Evolutionary conservation across 495 filamentous ascomycete species (phyloP), one percentile per base, ranked within the genome.

Genomic region (Glarea lozoyensis): DNA sequence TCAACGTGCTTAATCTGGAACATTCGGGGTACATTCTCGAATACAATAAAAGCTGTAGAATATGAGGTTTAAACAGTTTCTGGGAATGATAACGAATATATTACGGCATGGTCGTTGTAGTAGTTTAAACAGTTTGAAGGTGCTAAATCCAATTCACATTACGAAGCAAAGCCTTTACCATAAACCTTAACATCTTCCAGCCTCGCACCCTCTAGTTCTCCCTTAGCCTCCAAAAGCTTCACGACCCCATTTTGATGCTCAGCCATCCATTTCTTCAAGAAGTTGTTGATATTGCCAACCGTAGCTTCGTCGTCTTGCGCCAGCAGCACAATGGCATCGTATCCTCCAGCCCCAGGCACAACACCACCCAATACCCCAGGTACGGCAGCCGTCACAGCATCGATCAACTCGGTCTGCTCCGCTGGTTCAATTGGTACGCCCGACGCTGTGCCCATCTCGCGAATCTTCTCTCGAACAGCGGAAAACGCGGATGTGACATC

Each of bases 341-440:
- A 96, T 2, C 92, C 92, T 20, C 92, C 92, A 5, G 92, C 92
- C 2, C 92, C 92, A 3, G 92, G 92, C 0, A 95, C 93, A 2
- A 97, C 87, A 7, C 88, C 90, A 1, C 87, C 92, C 42, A 87
- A 71, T 5, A 97, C 86, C 11, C 93, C 93, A 0, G 81, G 72
- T 2, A 96, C 60, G 0, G 15, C 22, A 16, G 60, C 58, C 15
- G 72, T 76, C 22, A 53, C 51, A 30, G 78, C 82, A 63, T 98
- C 82, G 29, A 98, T 63, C 46, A 98, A 65, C 53, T 73, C 73
- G 6, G 86, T 94, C 69, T 97, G 93, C 35, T 79, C 80, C 18
- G 69, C 70, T 0, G 92, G 92, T 66, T 98, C 92, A 49, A 98
- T 89, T 1, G 88, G 88, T n/a, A 93, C 88, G 2, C 68, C 78